Conservation (phyloP, 139 green algal genomes). For the Cymbomonas tetramitiformis region DNA sequence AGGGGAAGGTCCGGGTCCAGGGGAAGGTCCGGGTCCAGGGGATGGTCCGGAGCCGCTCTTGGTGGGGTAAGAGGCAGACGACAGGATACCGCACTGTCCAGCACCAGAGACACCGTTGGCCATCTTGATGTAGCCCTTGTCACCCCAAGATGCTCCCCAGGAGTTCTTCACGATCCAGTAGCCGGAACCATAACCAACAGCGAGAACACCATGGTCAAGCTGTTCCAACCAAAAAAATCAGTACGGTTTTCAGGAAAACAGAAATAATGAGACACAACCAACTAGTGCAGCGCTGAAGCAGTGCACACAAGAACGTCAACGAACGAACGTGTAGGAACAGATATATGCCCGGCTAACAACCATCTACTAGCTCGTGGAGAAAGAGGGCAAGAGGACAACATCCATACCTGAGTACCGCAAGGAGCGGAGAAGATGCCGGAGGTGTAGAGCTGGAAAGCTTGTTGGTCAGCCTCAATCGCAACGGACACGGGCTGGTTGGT, state of each 20-base stretch:
- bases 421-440: slow-evolving; percentile 52
- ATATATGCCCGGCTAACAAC: not conserved
- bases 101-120: slow-evolving; percentile 18
- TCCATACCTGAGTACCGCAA: no score
- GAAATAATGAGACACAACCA: no score
- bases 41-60: slow-evolving; percentile 32
- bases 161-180: slow-evolving; percentile 97
- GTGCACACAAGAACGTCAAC: not conserved
- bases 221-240: no score
- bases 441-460: slow-evolving; percentile 74
- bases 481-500: slow-evolving; percentile 78
- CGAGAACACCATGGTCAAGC: slow-evolving; percentile 88
- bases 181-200: slow-evolving; percentile 69
- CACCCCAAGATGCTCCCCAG: slow-evolving; percentile 76
- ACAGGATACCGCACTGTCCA: slow-evolving; percentile 80
- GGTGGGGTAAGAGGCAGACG: slow-evolving; percentile 68
- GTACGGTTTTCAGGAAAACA: no score
- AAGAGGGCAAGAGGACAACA: not conserved
- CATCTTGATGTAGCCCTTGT: slow-evolving; percentile 76
- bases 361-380: not conserved
- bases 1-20: no score
- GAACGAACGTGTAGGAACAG: not conserved
- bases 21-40: no score
- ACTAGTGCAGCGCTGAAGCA: slow-evolving; percentile 27
- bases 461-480: slow-evolving; percentile 73